These are phyloP conservation scores for Ophiocordyceps camponoti-leonardi DNA, from an alignment of 2,329 filamentous ascomycete genomes.

Conservation along the genomic window DNA sequence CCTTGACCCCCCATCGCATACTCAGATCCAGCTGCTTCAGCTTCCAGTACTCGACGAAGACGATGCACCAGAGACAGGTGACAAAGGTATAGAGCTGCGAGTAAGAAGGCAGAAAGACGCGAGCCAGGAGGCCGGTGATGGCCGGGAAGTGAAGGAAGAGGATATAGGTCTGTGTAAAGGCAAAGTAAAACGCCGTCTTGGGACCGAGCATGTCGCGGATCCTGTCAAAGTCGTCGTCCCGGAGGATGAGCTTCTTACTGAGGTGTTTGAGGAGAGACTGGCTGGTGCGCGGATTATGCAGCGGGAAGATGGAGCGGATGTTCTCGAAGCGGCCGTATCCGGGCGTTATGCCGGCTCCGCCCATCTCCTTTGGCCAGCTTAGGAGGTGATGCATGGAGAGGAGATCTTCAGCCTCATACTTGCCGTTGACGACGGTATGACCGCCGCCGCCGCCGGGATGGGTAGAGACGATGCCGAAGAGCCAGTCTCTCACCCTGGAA, in stretches of 20 bases:
- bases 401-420: constrained; percentile 47
- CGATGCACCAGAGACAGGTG: constrained; percentile 51
- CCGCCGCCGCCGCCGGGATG: constrained; percentile 39
- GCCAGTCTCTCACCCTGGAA: constrained; percentile 56
- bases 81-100: constrained; percentile 51
- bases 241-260: constrained; percentile 33
- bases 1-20: constrained; percentile 55
- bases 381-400: constrained; percentile 55
- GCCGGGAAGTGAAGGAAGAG: constrained; percentile 55
- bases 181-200: constrained; percentile 66
- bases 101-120: constrained; percentile 52
- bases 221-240: constrained; percentile 32
- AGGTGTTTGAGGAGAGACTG: constrained; percentile 38
- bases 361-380: constrained; percentile 35
- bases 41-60: constrained; percentile 71
- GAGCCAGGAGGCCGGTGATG: constrained; percentile 47
- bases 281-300: constrained; percentile 42
- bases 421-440: constrained; percentile 31
- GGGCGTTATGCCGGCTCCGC: constrained; percentile 46
- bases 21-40: constrained; percentile 54
- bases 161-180: constrained; percentile 66
- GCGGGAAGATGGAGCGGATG: constrained; percentile 41
- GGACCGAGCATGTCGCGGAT: constrained; percentile 46
- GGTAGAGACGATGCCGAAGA: constrained; percentile 48
- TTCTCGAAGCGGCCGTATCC: constrained; percentile 40